Conservation (phyloP, 2,329 filamentous ascomycete species). For the Zymoseptoria pseudotritici region DNA sequence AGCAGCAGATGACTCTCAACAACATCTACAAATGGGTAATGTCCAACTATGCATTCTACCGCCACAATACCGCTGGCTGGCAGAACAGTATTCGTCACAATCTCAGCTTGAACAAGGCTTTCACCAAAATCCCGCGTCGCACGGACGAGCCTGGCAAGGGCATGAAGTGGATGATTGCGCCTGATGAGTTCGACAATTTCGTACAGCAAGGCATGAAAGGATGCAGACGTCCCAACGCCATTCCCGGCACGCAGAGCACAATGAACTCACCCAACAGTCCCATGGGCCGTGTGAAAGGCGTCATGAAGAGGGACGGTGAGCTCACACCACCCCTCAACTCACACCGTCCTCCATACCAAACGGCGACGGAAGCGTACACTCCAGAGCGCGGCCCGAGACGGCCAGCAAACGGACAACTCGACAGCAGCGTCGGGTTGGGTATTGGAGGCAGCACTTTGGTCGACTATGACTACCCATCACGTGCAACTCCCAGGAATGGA, state of each 20-base stretch:
- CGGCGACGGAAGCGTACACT: slow-evolving; percentile 46
- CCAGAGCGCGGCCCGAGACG: slow-evolving; percentile 46
- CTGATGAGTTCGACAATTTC: slow-evolving; percentile 80
- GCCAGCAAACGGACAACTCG: slow-evolving; percentile 17
- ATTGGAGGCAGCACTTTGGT: slow-evolving; percentile 24
- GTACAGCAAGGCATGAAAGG: slow-evolving; percentile 55
- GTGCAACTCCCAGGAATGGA: slow-evolving; percentile 27
- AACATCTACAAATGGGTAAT: slow-evolving; percentile 94
- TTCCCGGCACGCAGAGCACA: slow-evolving; percentile 30
- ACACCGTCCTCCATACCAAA: slow-evolving; percentile 37
- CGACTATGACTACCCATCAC: slow-evolving; percentile 24
- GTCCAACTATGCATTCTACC: slow-evolving; percentile 86
- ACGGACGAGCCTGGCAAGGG: slow-evolving; percentile 96
- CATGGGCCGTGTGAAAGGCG: slow-evolving; percentile 41
- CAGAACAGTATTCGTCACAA: slow-evolving; percentile 99
- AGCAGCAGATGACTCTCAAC: slow-evolving; percentile 82
- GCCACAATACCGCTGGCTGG: slow-evolving; percentile 80
- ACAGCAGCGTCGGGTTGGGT: slow-evolving; percentile 22
- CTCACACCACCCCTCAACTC: slow-evolving; percentile 39
- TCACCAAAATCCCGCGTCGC: slow-evolving; percentile 84
- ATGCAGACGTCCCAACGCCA: slow-evolving; percentile 32
- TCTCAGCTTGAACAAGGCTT: slow-evolving; percentile 86
- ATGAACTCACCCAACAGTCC: slow-evolving; percentile 45
- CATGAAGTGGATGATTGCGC: slow-evolving; percentile 96
- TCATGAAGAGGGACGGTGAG: slow-evolving; percentile 37